Evolutionary conservation across 257 asterid species (phyloP), one percentile per base, ranked within the genome.

Genomic region (Penstemon newberryi): DNA sequence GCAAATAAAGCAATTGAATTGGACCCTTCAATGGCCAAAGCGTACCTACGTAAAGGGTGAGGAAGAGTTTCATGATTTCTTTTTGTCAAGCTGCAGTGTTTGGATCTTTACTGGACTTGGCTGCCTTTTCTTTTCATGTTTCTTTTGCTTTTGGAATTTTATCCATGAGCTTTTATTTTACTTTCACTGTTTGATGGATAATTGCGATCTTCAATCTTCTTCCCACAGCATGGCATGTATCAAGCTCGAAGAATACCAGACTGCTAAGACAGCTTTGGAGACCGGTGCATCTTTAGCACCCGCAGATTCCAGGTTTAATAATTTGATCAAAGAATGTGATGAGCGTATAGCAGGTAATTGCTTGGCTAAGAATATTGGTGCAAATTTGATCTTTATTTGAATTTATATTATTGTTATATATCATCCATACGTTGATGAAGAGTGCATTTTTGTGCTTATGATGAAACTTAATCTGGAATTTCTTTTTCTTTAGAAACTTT

Each of bases 41-140:
- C 96, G 8, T 93, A 93, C 74, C 77, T 88, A 58, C 95, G 96
- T 49, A 93, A 93, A 78, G 97, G 95, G 99, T 93, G 83, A 90
- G 96, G 81, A 44, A 11, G 13, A 3, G 2, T 41, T 53, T 6
- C 10, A 40, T 19, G 33, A 54, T 13, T 63, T 63, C 7, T 67
- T 3, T 60, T 61, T 13, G 11, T 25, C 33, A 25, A 25, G 33
- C 33, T 25, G 33, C 33, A 25, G 33, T 25, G 33, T 25, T 25
- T 25, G 33, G 33, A 25, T 25, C 33, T 25, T 25, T 25, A 25
- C 33, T 25, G 33, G 33, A 25, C 33, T 25, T 25, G 33, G 33
- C 1, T 25, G 33, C 33, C 33, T 25, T 25, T 25, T 25, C 33
- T 25, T 25, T 25, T 25, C 33, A 25, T 25, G 33, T 25, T 25